These are phyloP conservation scores for Picea glauca DNA, from an alignment of 75 land plant genomes.

Conservation along the genomic window DNA sequence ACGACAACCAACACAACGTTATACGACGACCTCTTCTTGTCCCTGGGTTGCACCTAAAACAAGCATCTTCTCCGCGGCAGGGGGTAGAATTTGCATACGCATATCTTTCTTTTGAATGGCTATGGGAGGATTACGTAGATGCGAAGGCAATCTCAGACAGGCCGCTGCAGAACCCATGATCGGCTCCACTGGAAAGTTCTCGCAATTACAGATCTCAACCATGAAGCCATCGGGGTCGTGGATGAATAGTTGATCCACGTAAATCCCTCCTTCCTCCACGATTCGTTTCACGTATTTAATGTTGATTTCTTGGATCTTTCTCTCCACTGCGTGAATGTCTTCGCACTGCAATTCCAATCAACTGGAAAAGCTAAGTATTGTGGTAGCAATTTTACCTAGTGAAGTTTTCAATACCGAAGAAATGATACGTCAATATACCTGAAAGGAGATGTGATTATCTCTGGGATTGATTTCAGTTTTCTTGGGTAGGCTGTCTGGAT, in stretches of 20 bases:
- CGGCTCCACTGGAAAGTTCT: constrained; percentile 21
- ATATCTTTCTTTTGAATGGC: background rate
- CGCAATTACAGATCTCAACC: constrained; percentile 34
- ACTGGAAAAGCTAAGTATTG: background rate
- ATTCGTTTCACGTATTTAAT: constrained; percentile 12
- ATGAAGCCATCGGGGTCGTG: constrained; percentile 36
- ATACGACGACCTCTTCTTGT: background rate
- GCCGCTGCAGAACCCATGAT: background rate
- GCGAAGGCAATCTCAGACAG: background rate
- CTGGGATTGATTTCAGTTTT: constrained; percentile 32
- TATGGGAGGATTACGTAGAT: background rate
- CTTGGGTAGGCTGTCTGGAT: background rate
- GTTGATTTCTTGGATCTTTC: constrained; percentile 13
- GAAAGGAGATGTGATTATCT: constrained; percentile 49
- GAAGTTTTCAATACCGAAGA: background rate
- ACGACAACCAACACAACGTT: too few species aligned
- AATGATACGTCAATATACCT: constrained; percentile 11
- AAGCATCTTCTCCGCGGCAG: background rate
- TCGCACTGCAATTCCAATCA: background rate
- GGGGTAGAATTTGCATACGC: background rate
- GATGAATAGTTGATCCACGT: constrained; percentile 26
- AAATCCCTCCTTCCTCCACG: constrained; percentile 20
- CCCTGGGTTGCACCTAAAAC: background rate
- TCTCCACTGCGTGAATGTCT: constrained; percentile 3
- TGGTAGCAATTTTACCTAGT: too few species aligned